Evolutionary conservation across 169 alveolate species (phyloP), one percentile per base, ranked within the genome.

Genomic region (Cytauxzoon felis): DNA sequence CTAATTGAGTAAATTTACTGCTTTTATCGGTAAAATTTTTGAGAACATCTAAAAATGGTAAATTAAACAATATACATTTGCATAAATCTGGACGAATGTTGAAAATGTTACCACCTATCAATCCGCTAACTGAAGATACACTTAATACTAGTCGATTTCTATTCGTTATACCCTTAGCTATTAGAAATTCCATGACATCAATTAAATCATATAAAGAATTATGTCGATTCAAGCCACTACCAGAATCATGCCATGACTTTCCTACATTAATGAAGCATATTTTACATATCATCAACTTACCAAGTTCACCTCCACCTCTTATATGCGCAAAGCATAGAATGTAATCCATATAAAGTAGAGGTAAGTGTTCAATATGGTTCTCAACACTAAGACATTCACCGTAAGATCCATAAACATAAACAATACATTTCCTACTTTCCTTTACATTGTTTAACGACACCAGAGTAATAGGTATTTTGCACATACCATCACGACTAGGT

Each of bases 271-370:
- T 4, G 3, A 43, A 43, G 21, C 21, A 43, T 43, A 21, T 21
- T 21, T 26, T 43, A 21, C n/a, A n/a, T 19, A 9, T 18, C 21
- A 7, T 18, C n/a, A 9, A 9, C 33, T 1, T 53, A 7, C 81
- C 81, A 29, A 73, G 52, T 36, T 73, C 83, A 13, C 83, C 83
- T 1, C 83, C 83, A 26, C 83, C 83, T 56, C 83, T 73, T n/a
- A 73, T 78, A 30, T 73, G 83, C 29, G 83, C 83, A 26, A 73
- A 73, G 53, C 83, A 73, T n/a, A 73, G 78, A 7, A 62, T 56
- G 50, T 73, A 73, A 6, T 71, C 83, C 69, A 73, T n/a, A 9
- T 23, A 56, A 24, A 73, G 62, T 53, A 73, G 54, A 1, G 41
- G 29, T 5, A 48, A 34, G 62, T 73, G 83, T 36, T 73, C 83